Evolutionary conservation across 129 eudicot species (phyloP), one percentile per base, ranked within the genome.

Genomic region (Flaveria linearis): DNA sequence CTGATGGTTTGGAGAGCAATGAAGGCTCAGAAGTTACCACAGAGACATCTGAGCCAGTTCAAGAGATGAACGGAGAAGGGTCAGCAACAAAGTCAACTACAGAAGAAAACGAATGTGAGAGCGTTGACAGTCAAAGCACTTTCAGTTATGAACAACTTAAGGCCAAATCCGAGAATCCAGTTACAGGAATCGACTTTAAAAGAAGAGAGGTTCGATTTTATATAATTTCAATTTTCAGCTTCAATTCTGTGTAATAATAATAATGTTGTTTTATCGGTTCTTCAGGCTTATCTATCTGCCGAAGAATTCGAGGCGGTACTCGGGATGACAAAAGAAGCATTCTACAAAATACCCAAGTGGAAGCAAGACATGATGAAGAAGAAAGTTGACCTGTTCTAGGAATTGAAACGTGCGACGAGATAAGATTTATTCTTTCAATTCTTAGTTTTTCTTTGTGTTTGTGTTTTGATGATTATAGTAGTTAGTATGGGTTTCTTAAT

Each of bases 361-460:
- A 92, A 92, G 91, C 97, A 92, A 79, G 97, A 90, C 86, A 85
- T 89, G 91, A 82, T 56, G 80, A 92, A 92, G 86, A 87, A 78
- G 91, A 92, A 92, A 76, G 85, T 83, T 28, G 97, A 92, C 84
- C 91, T 92, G 76, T 92, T 92, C 76, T 92, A 87, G 76, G 67
- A 71, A 77, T 62, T 65, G 49, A 43, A 39, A 55, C 26, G 50
- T 39, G 50, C 50, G 71, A 9, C 46, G 17, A 65, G 53, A 43
- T 69, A 69, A 76, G 75, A 63, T 51, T 58, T 60, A 45, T 66
- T 51, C 84, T 45, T 75, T 58, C 72, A 61, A 64, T 74, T 65
- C 61, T 51, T 73, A 56, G 83, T 73, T 79, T 41, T 53, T 63
- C 22, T 20, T 66, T 42, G 28, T 69, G 51, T 73, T 65, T 73